Percentiles rank a stretch among this genome's conserved stretches.
phyloP scores from a whole-genome alignment of 768 basidiomycete genomes.

The Rhizopogon roseolus region DNA sequence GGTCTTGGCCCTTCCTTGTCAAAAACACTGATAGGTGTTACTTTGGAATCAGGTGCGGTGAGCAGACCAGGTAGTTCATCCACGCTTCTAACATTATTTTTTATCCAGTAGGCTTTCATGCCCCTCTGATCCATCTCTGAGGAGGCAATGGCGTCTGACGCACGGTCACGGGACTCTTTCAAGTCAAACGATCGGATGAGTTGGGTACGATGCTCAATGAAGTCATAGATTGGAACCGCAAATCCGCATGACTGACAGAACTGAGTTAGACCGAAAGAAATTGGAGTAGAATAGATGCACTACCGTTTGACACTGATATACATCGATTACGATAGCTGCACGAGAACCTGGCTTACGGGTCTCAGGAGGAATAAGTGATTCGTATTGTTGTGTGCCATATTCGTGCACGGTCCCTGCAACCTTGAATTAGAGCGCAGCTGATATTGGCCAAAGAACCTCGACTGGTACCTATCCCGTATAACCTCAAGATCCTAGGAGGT shows the following conservation, averaged over 20 bases:
- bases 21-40: slow-evolving; percentile 12
- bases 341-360: slow-evolving; percentile 55
- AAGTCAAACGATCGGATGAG: slow-evolving; percentile 38
- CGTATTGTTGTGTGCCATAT: slow-evolving; percentile 58
- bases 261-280: neutral
- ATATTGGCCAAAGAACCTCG: neutral
- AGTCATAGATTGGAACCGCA: slow-evolving; percentile 58
- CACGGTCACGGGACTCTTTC: slow-evolving; percentile 39
- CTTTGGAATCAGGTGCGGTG: slow-evolving; percentile 16
- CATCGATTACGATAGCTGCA: slow-evolving; percentile 53
- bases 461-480: slow-evolving; percentile 51
- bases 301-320: slow-evolving; percentile 52
- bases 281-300: neutral
- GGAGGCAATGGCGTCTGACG: slow-evolving; percentile 1
- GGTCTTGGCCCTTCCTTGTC: slow-evolving; percentile 12
- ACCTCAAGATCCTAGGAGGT: slow-evolving; percentile 51
- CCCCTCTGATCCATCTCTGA: slow-evolving; percentile 28
- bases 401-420: slow-evolving; percentile 53
- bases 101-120: slow-evolving; percentile 49
- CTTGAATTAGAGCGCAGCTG: neutral
- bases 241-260: slow-evolving; percentile 60
- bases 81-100: slow-evolving; percentile 45
- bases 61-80: slow-evolving; percentile 55
- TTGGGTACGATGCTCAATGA: slow-evolving; percentile 49
- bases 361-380: slow-evolving; percentile 41